Evolutionary conservation across 176 grass and related monocot species (phyloP), one percentile per base, ranked within the genome.

Genomic region (Canna indica): DNA sequence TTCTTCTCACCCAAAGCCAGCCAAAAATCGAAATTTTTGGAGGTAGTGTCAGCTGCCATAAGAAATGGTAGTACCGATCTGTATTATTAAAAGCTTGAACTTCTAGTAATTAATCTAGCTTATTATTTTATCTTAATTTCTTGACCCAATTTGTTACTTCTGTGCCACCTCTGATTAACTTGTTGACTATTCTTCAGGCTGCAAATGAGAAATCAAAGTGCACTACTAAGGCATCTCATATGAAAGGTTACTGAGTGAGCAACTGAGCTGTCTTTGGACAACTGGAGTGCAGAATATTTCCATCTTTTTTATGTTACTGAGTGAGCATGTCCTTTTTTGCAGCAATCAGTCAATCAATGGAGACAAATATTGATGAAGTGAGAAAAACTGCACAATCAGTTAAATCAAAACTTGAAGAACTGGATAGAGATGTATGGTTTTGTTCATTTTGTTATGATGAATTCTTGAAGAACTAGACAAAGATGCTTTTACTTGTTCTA

Each of bases 281-380:
- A 30, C 18, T 69, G 47, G 2, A 54, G 14, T 54, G 33, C 50
- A 15, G 34, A 33, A 29, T 22, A 29, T 72, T 14, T 54, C n/a
- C 47, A 46, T 12, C 25, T 45, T 69, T 9, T 69, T 12, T 29
- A 26, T 45, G 32, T 28, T 42, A 20, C 7, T 69, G 16, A 47
- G 22, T 46, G 47, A 47, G 11, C 41, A 28, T 46, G 16, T 69
- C 10, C 70, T 45, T 47, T 74, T 10, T 70, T 76, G 75, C 71
- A 96, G 91, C 63, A 82, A 96, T 96, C 47, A 96, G 87, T 73
- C 88, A 88, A 50, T 76, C 75, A n/a, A 96, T 96, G 91, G 85
- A 96, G 72, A 91, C 85, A 80, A 88, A 96, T 81, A 88, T 96
- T 54, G 91, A 96, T 80, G 83, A 91, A 96, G 91, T 88, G 31